Percentiles rank a stretch among this genome's conserved stretches.
phyloP scores from a whole-genome alignment of 768 basidiomycete species.

The Lactarius sp. region DNA sequence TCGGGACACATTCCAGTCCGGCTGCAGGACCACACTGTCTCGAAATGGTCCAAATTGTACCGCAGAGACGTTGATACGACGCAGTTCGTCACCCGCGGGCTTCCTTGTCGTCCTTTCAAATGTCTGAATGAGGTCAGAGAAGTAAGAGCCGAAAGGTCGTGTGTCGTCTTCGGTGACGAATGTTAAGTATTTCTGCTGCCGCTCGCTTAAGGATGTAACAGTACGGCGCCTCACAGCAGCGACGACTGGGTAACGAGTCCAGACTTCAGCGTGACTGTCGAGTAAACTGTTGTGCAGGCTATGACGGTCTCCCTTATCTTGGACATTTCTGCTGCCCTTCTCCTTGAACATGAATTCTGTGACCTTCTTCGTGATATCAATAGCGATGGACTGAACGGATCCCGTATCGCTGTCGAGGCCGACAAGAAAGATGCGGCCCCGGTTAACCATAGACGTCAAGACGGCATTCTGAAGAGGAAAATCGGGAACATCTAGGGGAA shows the following conservation, averaged over 20 bases:
- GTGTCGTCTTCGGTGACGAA: constrained; percentile 42
- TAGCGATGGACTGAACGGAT: constrained; percentile 39
- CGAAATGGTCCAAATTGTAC: constrained; percentile 31
- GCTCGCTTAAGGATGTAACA: constrained; percentile 22
- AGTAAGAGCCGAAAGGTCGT: constrained; percentile 40
- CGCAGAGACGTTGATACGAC: constrained; percentile 35
- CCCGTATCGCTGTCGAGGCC: constrained; percentile 34
- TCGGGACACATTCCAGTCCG: constrained; percentile 32
- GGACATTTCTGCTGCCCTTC: constrained; percentile 31
- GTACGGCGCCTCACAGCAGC: constrained; percentile 19
- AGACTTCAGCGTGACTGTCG: constrained; percentile 16
- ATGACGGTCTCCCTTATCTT: constrained; percentile 15
- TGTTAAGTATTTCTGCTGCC: constrained; percentile 35
- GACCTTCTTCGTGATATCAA: constrained; percentile 51
- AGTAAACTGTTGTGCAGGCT: constrained; percentile 38
- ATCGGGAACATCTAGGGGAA: constrained; percentile 34
- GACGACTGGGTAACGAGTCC: constrained; percentile 17
- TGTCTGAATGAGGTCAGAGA: constrained; percentile 38
- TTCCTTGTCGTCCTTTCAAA: constrained; percentile 51
- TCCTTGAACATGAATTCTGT: constrained; percentile 55
- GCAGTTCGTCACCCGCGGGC: constrained; percentile 45
- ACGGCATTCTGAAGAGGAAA: constrained; percentile 28
- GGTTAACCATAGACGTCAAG: constrained; percentile 44
- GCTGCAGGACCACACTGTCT: not conserved
- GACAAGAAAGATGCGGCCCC: constrained; percentile 42